Evolutionary conservation across 768 basidiomycete species (phyloP).

Genomic region (Mycena filopes): DNA sequence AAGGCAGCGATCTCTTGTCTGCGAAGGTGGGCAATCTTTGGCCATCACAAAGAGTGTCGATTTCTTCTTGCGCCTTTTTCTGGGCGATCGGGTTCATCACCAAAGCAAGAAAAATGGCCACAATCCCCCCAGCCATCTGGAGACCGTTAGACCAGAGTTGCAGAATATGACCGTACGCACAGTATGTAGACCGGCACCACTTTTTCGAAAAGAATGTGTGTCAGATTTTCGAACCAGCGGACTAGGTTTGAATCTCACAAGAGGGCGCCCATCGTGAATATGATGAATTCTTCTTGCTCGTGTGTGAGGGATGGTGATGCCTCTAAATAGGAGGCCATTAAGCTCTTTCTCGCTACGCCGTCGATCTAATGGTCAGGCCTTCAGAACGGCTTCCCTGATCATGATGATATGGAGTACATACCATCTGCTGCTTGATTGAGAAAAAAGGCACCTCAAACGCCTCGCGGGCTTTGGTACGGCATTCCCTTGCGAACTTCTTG

Average conservation of each 20-base stretch:
- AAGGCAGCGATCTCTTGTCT: slow-evolving; percentile 46
- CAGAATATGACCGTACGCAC: not conserved
- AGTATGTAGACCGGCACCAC: slow-evolving; percentile 1
- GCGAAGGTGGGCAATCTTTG: slow-evolving; percentile 47
- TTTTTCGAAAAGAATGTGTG: not conserved
- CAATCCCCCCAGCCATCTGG: slow-evolving; percentile 45
- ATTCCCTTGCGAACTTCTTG: not conserved
- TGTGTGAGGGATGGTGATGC: not conserved
- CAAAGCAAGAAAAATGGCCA: slow-evolving; percentile 52
- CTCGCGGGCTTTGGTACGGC: not conserved
- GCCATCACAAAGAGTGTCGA: slow-evolving; percentile 50
- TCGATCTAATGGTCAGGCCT: slow-evolving; percentile 26
- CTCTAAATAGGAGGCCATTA: slow-evolving; percentile 1
- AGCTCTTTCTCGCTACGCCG: slow-evolving; percentile 33
- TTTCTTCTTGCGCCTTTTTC: no score
- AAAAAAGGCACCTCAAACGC: slow-evolving; percentile 42
- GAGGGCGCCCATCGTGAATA: slow-evolving; percentile 6
- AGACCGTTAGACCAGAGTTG: not conserved
- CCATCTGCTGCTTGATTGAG: slow-evolving; percentile 45
- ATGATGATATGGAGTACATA: slow-evolving; percentile 29
- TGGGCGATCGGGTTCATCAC: slow-evolving; percentile 49
- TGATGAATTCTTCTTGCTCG: slow-evolving; percentile 3
- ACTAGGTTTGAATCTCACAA: not conserved
- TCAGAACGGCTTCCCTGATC: not conserved
- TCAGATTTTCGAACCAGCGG: slow-evolving; percentile 32